A percentile compares a stretch with the other conserved stretches of the same genome.
Evolutionary conservation across 495 filamentous ascomycete genomes (phyloP).

Genomic region (Pseudoneurospora amorphoporcata): DNA sequence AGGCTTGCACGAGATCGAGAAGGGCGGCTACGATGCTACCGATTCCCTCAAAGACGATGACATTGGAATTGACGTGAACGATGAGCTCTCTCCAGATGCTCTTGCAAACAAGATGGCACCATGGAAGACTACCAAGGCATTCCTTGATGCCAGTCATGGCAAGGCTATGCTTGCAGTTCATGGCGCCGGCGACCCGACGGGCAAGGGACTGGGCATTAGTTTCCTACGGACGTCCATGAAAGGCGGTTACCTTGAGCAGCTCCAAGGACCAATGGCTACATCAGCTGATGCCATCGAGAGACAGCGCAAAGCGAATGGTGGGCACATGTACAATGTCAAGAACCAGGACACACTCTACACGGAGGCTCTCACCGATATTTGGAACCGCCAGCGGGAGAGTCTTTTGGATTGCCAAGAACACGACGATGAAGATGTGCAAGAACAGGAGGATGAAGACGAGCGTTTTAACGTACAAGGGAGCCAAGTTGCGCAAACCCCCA

Average conservation of each 20-base stretch:
- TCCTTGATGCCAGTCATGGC: conserved; percentile 81
- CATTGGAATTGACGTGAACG: conserved; percentile 24
- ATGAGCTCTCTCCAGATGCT: conserved; percentile 58
- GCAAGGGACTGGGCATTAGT: conserved; percentile 84
- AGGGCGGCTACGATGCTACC: conserved; percentile 62
- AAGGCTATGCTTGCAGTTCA: conserved; percentile 96
- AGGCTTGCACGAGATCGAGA: conserved; percentile 71
- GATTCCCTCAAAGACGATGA: conserved; percentile 48
- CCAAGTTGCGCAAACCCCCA: conserved; percentile 27
- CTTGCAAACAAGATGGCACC: conserved; percentile 64
- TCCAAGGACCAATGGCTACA: conserved; percentile 79
- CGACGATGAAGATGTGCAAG: conserved; percentile 57
- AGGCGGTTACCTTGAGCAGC: conserved; percentile 84
- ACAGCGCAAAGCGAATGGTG: conserved; percentile 77
- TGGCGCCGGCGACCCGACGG: conserved; percentile 91
- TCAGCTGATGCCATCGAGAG: conserved; percentile 56
- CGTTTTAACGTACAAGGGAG: conserved; percentile 40
- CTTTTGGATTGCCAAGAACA: conserved; percentile 47
- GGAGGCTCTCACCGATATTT: conserved; percentile 76
- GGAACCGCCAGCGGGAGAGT: conserved; percentile 74
- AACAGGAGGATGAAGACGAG: conserved; percentile 45
- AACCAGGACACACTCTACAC: conserved; percentile 84
- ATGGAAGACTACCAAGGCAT: conserved; percentile 91
- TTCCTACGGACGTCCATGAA: conserved; percentile 98
- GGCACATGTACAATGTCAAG: conserved; percentile 95